Evolutionary conservation across 345 rosid genomes (phyloP), one percentile per base, ranked within the genome.

Genomic region (Salix brachista): DNA sequence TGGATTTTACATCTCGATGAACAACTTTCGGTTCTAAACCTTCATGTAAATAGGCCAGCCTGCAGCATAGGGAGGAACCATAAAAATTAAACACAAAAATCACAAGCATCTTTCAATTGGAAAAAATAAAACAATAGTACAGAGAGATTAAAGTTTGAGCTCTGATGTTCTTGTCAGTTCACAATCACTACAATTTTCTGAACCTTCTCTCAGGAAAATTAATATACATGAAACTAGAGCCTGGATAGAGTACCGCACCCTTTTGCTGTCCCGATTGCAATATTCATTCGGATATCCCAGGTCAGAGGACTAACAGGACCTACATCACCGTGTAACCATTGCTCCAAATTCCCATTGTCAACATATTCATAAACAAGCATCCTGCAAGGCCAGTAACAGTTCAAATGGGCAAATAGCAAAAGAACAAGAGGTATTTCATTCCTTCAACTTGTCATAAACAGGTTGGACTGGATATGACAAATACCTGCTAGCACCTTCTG

Each of bases 21-120:
- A 92, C 97, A 68, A 92, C 98, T 85, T 92, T 94, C 23, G 98
- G 98, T 78, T 94, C 97, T 78, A 94, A 90, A 60, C 98, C 98
- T 85, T 92, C 97, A 36, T 94, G 98, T 83, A 94, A 85, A 86
- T 92, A 92, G n/a, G 97, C 94, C 69, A 92, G 85, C 77, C 98
- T 92, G 90, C 69, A 75, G 54, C 48, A 73, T 11, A 69, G 74
- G 37, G 44, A 65, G 79, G 73, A 80, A 85, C 65, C 25, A 21
- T 26, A 58, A 58, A 42, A 72, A 23, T 42, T 70, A 16, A 28
- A 72, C 58, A 9, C 62, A 37, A 19, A 70, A 50, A 23, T 12
- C 4, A 23, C 6, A 58, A 23, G 28, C 23, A n/a, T 56, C 11
- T 52, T 52, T 56, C 17, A 34, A 77, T 6, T 1, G 16, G 34